A percentile compares a stretch with the other conserved stretches of the same genome.
These are phyloP conservation scores for Nicotiana obtusifolia DNA, from an alignment of 257 asterid species.

Conservation along the genomic window DNA sequence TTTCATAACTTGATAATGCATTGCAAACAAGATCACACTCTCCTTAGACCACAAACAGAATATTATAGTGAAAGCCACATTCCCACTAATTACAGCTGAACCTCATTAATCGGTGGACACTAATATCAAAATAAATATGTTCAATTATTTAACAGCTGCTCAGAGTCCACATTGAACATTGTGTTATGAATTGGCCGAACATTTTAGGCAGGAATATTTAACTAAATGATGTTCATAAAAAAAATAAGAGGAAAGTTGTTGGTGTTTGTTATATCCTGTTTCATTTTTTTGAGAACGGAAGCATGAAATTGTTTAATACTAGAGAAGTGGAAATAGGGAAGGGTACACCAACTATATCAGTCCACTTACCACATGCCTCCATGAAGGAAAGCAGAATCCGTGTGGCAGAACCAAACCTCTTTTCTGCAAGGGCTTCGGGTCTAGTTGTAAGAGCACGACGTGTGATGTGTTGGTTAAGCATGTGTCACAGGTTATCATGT, in stretches of 20 bases:
- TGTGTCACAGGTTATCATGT: neutral
- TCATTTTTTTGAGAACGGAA: neutral
- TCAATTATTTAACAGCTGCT: neutral
- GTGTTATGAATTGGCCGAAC: neutral
- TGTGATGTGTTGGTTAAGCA: neutral
- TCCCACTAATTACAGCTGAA: neutral
- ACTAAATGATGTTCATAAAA: neutral
- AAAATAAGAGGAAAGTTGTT: neutral
- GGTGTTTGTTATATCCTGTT: neutral
- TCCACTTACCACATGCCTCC: neutral
- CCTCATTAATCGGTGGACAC: neutral
- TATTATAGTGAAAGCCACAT: neutral
- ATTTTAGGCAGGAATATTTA: neutral
- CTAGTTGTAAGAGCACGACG: neutral
- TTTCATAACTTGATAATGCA: neutral
- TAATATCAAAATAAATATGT: neutral
- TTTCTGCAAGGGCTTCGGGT: neutral
- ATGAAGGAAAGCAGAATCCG: neutral
- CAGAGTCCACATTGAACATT: neutral
- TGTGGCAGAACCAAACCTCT: neutral
- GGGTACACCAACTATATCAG: neutral
- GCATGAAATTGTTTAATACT: neutral
- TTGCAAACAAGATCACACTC: neutral
- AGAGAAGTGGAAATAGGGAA: neutral
- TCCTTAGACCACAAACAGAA: neutral